Percentiles rank a stretch among this genome's conserved stretches.
Evolutionary conservation across 192 early-diverging fungal species (phyloP).

Genomic region (Backusella sp.): DNA sequence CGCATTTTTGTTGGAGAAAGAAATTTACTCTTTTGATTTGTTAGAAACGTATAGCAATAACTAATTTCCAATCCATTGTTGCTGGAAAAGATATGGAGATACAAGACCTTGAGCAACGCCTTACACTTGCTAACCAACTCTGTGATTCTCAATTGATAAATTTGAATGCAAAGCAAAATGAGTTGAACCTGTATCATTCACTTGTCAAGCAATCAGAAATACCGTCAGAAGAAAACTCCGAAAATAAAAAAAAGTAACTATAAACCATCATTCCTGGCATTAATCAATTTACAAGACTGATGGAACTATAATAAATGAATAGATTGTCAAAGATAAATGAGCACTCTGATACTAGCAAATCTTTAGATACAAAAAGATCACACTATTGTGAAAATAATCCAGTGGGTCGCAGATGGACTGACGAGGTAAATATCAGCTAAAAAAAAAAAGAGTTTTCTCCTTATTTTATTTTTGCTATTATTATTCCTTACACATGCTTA

Average conservation of each 20-base stretch:
- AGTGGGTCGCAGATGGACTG: slow-evolving; percentile 13
- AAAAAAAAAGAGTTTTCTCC: not conserved
- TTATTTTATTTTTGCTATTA: not conserved
- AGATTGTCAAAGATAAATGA: not conserved
- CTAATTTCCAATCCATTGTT: slow-evolving; percentile 12
- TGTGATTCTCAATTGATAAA: slow-evolving; percentile 5
- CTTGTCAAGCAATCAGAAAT: slow-evolving; percentile 5
- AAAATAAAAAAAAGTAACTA: slow-evolving; percentile 5
- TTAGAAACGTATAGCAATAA: slow-evolving; percentile 14
- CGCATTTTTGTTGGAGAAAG: not conserved
- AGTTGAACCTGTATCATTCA: not conserved
- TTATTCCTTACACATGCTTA: not conserved
- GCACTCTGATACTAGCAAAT: not conserved
- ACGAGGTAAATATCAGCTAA: slow-evolving; percentile 17
- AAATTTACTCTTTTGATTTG: not conserved
- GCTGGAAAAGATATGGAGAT: slow-evolving; percentile 26
- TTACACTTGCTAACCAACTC: not conserved
- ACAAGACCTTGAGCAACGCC: slow-evolving; percentile 11
- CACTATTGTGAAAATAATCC: not conserved
- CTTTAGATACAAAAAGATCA: not conserved
- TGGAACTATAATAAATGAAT: not conserved
- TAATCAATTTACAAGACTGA: not conserved
- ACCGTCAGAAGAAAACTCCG: slow-evolving; percentile 1
- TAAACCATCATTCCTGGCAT: slow-evolving; percentile 2
- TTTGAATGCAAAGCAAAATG: not conserved